Evolutionary conservation across 345 rosid genomes (phyloP), one percentile per base, ranked within the genome.

Genomic region (Salix viminalis): DNA sequence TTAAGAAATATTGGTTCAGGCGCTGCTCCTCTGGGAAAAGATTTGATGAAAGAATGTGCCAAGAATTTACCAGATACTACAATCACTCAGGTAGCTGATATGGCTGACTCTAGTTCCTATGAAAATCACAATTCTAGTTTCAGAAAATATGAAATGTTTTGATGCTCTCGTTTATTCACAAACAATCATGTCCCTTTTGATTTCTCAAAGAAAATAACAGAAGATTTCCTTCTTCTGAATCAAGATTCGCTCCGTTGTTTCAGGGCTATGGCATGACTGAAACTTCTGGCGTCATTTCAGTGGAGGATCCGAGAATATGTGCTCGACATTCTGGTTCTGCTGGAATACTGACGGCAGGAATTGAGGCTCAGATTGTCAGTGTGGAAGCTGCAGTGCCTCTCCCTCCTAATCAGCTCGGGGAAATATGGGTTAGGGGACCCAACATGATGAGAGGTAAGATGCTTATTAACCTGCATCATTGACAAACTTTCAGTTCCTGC

Each of bases 231-330:
- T 75, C 14, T 66, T 75, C 73, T 30, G 67, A 67, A 50, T 67
- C 48, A 61, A 11, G 50, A 56, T 74, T 64, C 54, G 46, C 15
- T 69, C 32, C 60, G 1, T 77, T 76, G 52, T 69, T 86, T 86
- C 84, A 92, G 97, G 97, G 97, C 23, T 94, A 81, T 79, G 97
- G 94, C 58, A 90, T 94, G 96, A 94, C 94, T 9, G 96, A 94
- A 87, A 90, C 98, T 61, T 80, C 85, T 76, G 95, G 87, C 7
- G 75, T 92, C 23, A 58, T 92, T 69, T 88, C 95, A 16, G 60
- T 88, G 73, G 98, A 93, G 83, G 87, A 84, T 80, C 72, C 86
- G 14, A 79, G 81, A 28, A 46, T 80, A 4, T 88, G 92, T 28
- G 72, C 52, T 74, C 70, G 90, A 36, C 84, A 86, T 65, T 75